phyloP scores from a whole-genome alignment of 345 rosid species.

The Lepidium aucheri region DNA sequence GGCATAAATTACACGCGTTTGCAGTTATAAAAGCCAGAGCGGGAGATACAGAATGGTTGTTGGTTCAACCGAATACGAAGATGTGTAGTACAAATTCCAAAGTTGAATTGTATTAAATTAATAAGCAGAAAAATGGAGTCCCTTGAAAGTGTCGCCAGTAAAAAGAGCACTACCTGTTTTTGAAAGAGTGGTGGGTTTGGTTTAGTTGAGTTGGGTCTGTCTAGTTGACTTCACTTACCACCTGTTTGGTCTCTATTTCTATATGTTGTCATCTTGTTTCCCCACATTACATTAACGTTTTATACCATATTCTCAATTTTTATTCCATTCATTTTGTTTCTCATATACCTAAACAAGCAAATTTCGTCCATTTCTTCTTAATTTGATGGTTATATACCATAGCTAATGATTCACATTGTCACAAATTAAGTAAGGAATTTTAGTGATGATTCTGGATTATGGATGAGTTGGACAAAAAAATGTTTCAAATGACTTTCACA shows the following conservation, averaged over 20 bases:
- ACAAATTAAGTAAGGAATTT: too few species aligned
- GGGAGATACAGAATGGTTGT: conserved; percentile 8
- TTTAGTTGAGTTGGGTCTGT: neutral
- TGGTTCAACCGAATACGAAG: neutral
- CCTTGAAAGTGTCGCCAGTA: conserved; percentile 28
- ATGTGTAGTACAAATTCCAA: neutral
- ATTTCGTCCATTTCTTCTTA: neutral
- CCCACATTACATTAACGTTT: neutral
- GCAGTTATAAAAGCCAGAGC: neutral
- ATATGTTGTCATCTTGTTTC: neutral
- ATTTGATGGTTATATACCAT: too few species aligned
- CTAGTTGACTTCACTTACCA: conserved; percentile 13
- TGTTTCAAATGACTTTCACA: neutral
- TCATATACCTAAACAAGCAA: too few species aligned
- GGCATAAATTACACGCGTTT: conserved; percentile 6
- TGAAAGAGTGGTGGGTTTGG: neutral
- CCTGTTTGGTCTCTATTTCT: neutral
- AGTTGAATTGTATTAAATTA: neutral
- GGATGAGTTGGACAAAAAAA: too few species aligned
- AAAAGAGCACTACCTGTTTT: conserved; percentile 12
- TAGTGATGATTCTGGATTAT: too few species aligned
- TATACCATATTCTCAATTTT: neutral
- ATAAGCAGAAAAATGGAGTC: conserved; percentile 3
- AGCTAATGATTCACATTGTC: too few species aligned
- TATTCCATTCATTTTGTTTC: neutral